Evolutionary conservation across 768 basidiomycete species (phyloP), one percentile per base, ranked within the genome.

Genomic region (Podaxis pistillaris): DNA sequence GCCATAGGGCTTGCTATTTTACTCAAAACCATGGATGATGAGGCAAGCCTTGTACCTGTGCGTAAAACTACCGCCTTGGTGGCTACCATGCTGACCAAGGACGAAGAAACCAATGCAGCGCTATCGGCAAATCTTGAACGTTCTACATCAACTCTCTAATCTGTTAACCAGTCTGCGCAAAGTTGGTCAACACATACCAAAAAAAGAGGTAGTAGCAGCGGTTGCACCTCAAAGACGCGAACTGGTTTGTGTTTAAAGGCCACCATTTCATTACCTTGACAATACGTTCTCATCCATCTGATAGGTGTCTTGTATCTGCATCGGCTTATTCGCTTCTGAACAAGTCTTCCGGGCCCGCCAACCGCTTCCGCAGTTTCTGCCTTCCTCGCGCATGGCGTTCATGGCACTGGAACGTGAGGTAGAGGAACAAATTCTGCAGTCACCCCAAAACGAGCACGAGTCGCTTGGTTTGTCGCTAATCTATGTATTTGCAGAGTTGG

Each of bases 301-400:
- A 26, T 22, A 71, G 70, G 68, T 83, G 62, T 83, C 81, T 1
- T 76, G 78, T 65, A 70, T 83, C 7, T 83, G 79, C 68, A 70
- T 83, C 56, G 73, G 74, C 1, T 70, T 83, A n/a, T 83, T 80
- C 61, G 80, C 80, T 2, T 78, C 77, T 62, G 81, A 83, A 63
- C 78, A 82, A 36, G 80, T 78, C 2, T 83, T 83, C 68, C 70
- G 75, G 3, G 76, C 76, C 4, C 75, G 78, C 30, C 79, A 80
- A 61, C 77, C 80, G 12, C 72, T 83, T 17, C 82, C 82, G 0
- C 82, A 83, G 60, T 83, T 81, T 63, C 72, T 83, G 7, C 83
- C 82, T 2, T 83, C 80, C 3, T 69, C 77, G 5, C 71, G 78
- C 8, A 72, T 76, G 63, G 81, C 82, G 26, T 67, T 78, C n/a